Base-by-base conservation (phyloP, 371 early-diverging fungal genomes). In the Syncephalastrum monosporum region DNA sequence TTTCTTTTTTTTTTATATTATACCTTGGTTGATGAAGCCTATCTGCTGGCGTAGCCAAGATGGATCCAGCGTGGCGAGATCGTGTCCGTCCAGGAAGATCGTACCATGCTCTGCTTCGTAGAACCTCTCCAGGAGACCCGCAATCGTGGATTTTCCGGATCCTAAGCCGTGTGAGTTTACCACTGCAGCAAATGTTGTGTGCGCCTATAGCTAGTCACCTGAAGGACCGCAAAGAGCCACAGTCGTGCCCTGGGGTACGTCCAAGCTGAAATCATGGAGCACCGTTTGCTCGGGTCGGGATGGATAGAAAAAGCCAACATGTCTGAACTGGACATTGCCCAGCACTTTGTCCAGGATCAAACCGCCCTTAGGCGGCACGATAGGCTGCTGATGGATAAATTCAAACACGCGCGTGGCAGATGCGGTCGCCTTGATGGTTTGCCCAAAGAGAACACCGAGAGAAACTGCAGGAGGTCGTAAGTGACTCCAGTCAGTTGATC, bases 381-480 rank as follows among this genome's bases (percentile, higher is more conserved):
- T 24, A 14, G 88, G 84, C 4, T 57, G 49, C 23, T 74, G 49
- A 29, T 81, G 67, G 46, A 84, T 76, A 47, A 84, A 84, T 61
- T 91, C 91, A 63, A 87, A 84, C n/a, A 91, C 86, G 19, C 93
- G 81, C 7, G 68, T 56, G 6, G 87, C 82, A 3, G 87, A 82
- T 14, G 80, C 82, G 8, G 76, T 61, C 1, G 90, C 88, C 54
- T 87, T 87, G 59, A 93, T 84, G 1, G 82, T 75, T 63, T 93
- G 91, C 19, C 92, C 91, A 69, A 91, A 82, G 47, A 93, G 65
- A 5, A 81, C 83, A 21, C 92, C 92, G 19, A 92, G 72, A 1
- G 83, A 82, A 0, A 83, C 82, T 77, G 47, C 15, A 19, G 17
- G 17, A 42, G 10, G 41, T 19, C 10, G 42, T 15, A 15, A 19